Conservation (phyloP, 2,329 filamentous ascomycete genomes). For the Phialocephala sp. region DNA sequence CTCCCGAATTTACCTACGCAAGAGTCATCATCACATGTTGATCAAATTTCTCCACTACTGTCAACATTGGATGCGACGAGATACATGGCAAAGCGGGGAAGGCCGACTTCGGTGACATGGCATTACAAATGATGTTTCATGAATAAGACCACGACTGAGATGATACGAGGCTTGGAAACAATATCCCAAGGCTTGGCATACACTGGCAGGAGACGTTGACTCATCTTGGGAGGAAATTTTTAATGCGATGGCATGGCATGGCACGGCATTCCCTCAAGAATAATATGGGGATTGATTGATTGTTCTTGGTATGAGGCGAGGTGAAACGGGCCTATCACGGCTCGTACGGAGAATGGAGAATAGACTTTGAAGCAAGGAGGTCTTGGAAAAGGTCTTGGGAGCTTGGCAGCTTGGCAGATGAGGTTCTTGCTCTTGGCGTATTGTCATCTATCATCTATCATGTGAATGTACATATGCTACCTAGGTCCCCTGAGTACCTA, state of each 20-base stretch:
- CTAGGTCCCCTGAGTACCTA: too few relatives aligned
- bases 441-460: not conserved
- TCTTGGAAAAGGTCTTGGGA: not conserved
- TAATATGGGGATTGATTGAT: not conserved
- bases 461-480: not conserved
- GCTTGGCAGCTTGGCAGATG: not conserved
- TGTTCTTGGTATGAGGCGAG: not conserved
- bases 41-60: too few relatives aligned
- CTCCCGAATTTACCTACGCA: too few relatives aligned
- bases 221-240: not conserved
- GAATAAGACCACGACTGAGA: not conserved
- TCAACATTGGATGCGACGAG: too few relatives aligned
- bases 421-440: not conserved
- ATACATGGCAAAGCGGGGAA: too few relatives aligned
- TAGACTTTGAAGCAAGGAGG: not conserved
- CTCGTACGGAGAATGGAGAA: not conserved
- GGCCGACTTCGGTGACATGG: too few relatives aligned
- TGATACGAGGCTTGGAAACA: slow-evolving; percentile 1
- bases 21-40: too few relatives aligned
- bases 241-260: not conserved
- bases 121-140: too few relatives aligned
- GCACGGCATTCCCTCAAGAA: not conserved
- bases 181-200: slow-evolving; percentile 2
- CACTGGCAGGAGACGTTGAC: not conserved
- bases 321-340: not conserved